Base-by-base conservation (phyloP, 73 alveolate genomes). In the Tetrahymena thermophila region DNA sequence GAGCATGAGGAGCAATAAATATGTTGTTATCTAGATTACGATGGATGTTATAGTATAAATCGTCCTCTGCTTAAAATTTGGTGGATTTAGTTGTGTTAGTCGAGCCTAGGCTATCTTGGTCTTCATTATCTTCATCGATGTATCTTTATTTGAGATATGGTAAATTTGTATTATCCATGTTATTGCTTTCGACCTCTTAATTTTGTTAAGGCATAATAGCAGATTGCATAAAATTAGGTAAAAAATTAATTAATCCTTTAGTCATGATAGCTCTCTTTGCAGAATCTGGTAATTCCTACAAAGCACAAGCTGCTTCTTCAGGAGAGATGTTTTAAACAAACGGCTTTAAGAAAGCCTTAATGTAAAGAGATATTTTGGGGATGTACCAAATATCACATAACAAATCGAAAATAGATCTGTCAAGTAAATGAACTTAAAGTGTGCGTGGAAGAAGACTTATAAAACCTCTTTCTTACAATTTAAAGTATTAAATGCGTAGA, bases 331-430 rank as follows among this genome's bases (percentile, higher is more conserved):
- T 44, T 25, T 89, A 43, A 21, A 95, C 93, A 57, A 95, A 95
- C 0, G 97, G 97, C 43, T 95, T 95, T 34, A 89, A 58, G 94
- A 95, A 89, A 40, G 97, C 97, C 85, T 38, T 95, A 9, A 95
- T 43, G 89, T 89, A 89, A 19, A 85, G 93, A 28, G 97, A 95
- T 35, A 95, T 56, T 85, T 95, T 95, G 14, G 97, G 95, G 85
- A 89, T 89, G 84, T 50, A 95, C 97, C 97, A 95, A 21, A 95
- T 85, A 58, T 95, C 97, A 85, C 97, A 95, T 16, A 95, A 85
- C 34, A 95, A 85, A 57, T 95, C 97, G 89, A 95, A 95, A 19
- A 95, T 44, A 31, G 97, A 95, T 35, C 97, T 95, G 40, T 95
- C 94, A 94, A 85, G 57, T 34, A 95, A 44, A 21, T 71, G 85